These are phyloP conservation scores for Vishniacozyma victoriae DNA, from an alignment of 768 basidiomycete genomes.

Conservation along the genomic window DNA sequence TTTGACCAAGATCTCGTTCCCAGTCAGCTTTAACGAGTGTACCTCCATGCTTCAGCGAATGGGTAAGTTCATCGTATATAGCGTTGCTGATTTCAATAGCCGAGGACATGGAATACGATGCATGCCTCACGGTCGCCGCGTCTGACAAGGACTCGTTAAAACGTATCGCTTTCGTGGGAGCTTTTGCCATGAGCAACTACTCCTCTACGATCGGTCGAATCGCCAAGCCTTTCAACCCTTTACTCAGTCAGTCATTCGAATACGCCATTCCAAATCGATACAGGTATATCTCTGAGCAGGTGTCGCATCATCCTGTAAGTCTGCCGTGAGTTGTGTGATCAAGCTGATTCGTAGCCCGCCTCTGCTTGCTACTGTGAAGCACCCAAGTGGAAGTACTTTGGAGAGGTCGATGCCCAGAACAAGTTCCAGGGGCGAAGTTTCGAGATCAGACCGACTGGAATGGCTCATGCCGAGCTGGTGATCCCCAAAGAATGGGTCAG, in stretches of 20 bases:
- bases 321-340: background rate
- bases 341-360: conserved; percentile 55
- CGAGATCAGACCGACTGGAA: conserved; percentile 91
- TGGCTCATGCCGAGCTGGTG: conserved; percentile 78
- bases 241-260: conserved; percentile 94
- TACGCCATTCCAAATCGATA: conserved; percentile 86
- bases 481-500: conserved; percentile 61
- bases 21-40: conserved; percentile 61
- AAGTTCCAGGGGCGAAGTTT: conserved; percentile 95
- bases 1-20: conserved; percentile 89
- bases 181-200: conserved; percentile 96
- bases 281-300: conserved; percentile 91
- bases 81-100: conserved; percentile 42
- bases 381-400: conserved; percentile 81
- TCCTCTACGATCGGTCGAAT: conserved; percentile 92
- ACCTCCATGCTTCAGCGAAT: conserved; percentile 96
- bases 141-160: conserved; percentile 68
- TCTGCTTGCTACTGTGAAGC: conserved; percentile 94
- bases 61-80: conserved; percentile 47
- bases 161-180: conserved; percentile 85
- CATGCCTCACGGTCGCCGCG: conserved; percentile 81
- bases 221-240: conserved; percentile 94
- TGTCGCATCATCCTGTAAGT: conserved; percentile 77
- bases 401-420: conserved; percentile 92
- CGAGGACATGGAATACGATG: conserved; percentile 96